Evolutionary conservation across 345 rosid genomes (phyloP), one percentile per base, ranked within the genome.

Genomic region (Xanthoceras sorbifolium): DNA sequence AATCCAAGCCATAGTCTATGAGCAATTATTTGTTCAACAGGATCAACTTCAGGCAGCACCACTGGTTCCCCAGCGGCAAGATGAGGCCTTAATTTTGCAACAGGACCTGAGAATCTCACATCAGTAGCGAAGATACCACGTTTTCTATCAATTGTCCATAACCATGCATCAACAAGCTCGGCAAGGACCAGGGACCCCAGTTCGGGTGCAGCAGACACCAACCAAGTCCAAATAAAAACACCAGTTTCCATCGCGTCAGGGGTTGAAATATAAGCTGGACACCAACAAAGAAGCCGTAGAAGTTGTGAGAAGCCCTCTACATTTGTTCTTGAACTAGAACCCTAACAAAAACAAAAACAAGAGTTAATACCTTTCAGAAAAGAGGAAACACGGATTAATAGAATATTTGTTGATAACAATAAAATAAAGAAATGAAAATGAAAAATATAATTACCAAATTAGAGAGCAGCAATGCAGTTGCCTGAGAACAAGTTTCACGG

Each of bases 151-250:
- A 97, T 92, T 85, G 98, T 97, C 99, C 99, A 97, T 78, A 94
- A 82, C 99, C 99, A 97, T 68, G 99, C 99, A 92, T 93, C 99
- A 79, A 97, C 98, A 78, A 97, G 98, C 85, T 97, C 98, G 3
- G 97, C 97, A 82, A 97, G 96, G 83, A 97, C 91, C 75, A 97
- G 90, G 76, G 97, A 91, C 36, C 94, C 99, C 71, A 92, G 83
- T 82, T 90, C 93, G 11, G 99, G 97, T 79, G 99, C 97, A 74
- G 98, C 94, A 76, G 99, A 92, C 83, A 97, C 98, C 84, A 97
- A 82, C 99, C 99, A 97, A 71, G 98, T 92, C 99, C 99, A 97
- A 74, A 92, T 87, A 79, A 94, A 97, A 82, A 94, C 91, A 64
- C 99, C 98, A 64, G 97, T 92, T 81, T 94, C 99, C 98, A 97